Evolutionary conservation across 2,329 filamentous ascomycete species (phyloP).

Genomic region (Acephala macrosclerotiorum): DNA sequence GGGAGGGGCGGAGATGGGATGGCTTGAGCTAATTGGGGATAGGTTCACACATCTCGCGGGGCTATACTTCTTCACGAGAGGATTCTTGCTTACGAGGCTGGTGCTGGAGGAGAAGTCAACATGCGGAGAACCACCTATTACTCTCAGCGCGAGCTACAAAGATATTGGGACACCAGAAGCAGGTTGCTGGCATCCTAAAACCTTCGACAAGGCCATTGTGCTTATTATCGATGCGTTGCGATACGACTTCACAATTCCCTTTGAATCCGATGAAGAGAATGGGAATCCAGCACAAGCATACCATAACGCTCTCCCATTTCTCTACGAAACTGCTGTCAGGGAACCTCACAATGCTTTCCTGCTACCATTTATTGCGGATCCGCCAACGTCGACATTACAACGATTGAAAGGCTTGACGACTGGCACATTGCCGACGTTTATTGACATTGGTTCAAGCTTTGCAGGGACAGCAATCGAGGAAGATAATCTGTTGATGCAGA

Average conservation of each 20-base stretch:
- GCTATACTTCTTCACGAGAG: conserved; percentile 91
- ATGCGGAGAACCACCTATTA: conserved; percentile 73
- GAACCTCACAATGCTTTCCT: conserved; percentile 86
- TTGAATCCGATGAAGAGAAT: conserved; percentile 55
- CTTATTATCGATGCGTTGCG: conserved; percentile 92
- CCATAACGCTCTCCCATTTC: conserved; percentile 86
- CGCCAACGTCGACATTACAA: conserved; percentile 92
- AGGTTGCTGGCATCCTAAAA: conserved; percentile 97
- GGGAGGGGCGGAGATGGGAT: background rate
- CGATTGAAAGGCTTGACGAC: conserved; percentile 93
- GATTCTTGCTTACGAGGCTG: conserved; percentile 88
- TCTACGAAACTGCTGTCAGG: conserved; percentile 81
- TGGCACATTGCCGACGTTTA: conserved; percentile 91
- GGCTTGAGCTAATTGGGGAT: conserved; percentile 29
- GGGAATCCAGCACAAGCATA: conserved; percentile 61
- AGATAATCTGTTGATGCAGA: conserved; percentile 76
- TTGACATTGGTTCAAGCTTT: conserved; percentile 95
- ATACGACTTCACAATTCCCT: conserved; percentile 95
- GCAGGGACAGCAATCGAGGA: conserved; percentile 95
- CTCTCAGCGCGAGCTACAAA: conserved; percentile 43
- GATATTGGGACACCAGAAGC: conserved; percentile 54
- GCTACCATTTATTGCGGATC: conserved; percentile 94
- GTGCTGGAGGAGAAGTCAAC: conserved; percentile 79
- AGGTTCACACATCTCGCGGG: conserved; percentile 74
- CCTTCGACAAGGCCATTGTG: conserved; percentile 89